Conservation (phyloP, 2,329 filamentous ascomycete genomes). For the Neonectria sp. region DNA sequence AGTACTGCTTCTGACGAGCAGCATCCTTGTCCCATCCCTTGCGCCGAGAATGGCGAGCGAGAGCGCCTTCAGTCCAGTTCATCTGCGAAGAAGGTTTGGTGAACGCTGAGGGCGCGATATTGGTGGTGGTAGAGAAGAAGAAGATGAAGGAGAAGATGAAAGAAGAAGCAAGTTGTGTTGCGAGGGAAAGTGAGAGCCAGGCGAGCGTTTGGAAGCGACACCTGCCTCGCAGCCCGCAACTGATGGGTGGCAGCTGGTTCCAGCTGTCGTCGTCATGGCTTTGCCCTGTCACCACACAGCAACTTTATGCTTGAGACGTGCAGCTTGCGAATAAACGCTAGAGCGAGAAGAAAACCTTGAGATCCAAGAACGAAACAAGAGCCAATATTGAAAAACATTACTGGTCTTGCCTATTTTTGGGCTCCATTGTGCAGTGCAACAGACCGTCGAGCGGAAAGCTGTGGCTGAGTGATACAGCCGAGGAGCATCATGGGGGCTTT, state of each 20-base stretch:
- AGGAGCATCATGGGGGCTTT: background rate
- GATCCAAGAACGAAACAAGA: background rate
- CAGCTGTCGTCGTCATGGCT: background rate
- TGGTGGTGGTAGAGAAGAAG: background rate
- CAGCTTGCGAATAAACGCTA: background rate
- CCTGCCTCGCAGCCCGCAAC: background rate
- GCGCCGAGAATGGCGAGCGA: constrained; percentile 54
- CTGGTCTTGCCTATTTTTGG: background rate
- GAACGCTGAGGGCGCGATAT: background rate
- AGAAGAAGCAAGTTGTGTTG: background rate
- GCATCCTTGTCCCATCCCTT: constrained; percentile 52
- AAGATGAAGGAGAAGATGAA: background rate
- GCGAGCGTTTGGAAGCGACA: background rate
- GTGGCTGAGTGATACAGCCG: background rate
- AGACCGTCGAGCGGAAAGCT: background rate
- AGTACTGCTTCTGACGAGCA: constrained; percentile 56
- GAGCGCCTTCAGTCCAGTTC: constrained; percentile 60
- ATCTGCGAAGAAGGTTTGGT: constrained; percentile 44
- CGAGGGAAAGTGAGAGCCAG: background rate
- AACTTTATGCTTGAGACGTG: background rate
- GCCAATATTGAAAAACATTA: background rate
- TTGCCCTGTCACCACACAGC: background rate
- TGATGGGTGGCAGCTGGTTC: background rate
- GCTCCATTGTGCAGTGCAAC: background rate
- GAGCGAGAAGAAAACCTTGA: background rate